phyloP scores from a whole-genome alignment of 1,284 basidiomycete genomes.

The Leccinum griseonigrum region DNA sequence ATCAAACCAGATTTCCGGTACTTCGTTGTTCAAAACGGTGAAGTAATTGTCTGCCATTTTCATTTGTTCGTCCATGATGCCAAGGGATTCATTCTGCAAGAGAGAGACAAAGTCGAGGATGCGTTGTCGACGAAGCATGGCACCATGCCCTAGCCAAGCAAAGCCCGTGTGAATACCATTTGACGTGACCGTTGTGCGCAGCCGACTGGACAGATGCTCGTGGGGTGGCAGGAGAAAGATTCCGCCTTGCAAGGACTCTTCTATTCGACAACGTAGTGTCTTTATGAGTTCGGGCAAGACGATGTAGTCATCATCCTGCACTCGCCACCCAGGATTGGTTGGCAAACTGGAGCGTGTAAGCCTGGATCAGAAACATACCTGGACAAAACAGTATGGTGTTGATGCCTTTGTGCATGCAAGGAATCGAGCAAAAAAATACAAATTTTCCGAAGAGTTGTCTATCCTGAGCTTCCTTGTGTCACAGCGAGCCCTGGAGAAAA shows the following conservation, averaged over 20 bases:
- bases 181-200: slow-evolving; percentile 37
- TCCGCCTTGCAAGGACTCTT: slow-evolving; percentile 23
- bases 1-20: slow-evolving; percentile 58
- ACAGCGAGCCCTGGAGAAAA: slow-evolving; percentile 47
- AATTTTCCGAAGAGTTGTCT: slow-evolving; percentile 55
- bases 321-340: slow-evolving; percentile 1
- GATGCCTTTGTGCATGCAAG: slow-evolving; percentile 52
- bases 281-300: slow-evolving; percentile 55
- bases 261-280: slow-evolving; percentile 43
- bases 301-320: slow-evolving; percentile 68
- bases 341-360: background rate
- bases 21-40: slow-evolving; percentile 50
- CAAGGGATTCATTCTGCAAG: slow-evolving; percentile 38
- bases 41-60: slow-evolving; percentile 74
- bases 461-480: slow-evolving; percentile 45
- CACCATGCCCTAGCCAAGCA: slow-evolving; percentile 66
- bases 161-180: slow-evolving; percentile 51
- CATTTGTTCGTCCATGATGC: slow-evolving; percentile 47
- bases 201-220: slow-evolving; percentile 53
- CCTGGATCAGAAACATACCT: slow-evolving; percentile 37
- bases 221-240: slow-evolving; percentile 61
- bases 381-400: slow-evolving; percentile 61
- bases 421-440: slow-evolving; percentile 66
- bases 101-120: slow-evolving; percentile 49
- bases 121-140: slow-evolving; percentile 46